A percentile compares a stretch with the other conserved stretches of the same genome.
These are phyloP conservation scores for Arthroderma sp. DNA, from an alignment of 2,329 filamentous ascomycete genomes.

Conservation along the genomic window DNA sequence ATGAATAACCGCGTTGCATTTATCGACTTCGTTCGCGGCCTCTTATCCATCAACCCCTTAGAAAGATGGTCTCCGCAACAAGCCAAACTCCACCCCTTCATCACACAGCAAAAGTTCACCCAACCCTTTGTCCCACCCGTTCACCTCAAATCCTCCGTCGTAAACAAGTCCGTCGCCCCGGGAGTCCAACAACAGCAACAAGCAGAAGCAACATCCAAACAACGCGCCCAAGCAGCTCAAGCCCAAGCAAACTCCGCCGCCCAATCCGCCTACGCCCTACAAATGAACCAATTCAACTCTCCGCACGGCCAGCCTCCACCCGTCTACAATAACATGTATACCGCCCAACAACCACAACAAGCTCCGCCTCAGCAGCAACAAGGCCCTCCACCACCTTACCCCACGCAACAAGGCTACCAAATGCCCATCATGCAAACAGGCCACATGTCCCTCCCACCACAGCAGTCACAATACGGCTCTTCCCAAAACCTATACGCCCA, in stretches of 20 bases:
- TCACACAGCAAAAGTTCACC: constrained; percentile 95
- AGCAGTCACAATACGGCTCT: constrained; percentile 57
- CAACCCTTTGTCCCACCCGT: constrained; percentile 93
- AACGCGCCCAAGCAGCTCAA: constrained; percentile 47
- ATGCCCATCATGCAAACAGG: constrained; percentile 59
- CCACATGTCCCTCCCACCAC: constrained; percentile 54
- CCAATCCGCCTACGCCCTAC: constrained; percentile 55
- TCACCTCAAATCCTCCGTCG: constrained; percentile 79
- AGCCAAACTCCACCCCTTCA: constrained; percentile 93
- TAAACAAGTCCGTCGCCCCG: constrained; percentile 77
- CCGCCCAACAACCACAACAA: constrained; percentile 54
- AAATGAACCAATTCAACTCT: constrained; percentile 45
- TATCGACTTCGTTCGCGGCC: constrained; percentile 90
- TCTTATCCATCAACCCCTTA: constrained; percentile 87
- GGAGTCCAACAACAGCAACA: constrained; percentile 94
- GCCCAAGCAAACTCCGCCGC: constrained; percentile 46
- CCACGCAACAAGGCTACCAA: constrained; percentile 60
- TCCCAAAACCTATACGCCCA: constrained; percentile 65
- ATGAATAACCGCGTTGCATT: constrained; percentile 97
- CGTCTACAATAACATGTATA: constrained; percentile 64
- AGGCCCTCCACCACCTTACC: constrained; percentile 70
- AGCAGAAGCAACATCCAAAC: constrained; percentile 85
- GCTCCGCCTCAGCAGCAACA: constrained; percentile 60
- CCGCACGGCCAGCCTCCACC: constrained; percentile 44
- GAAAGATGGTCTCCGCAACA: constrained; percentile 97